phyloP scores from a whole-genome alignment of 495 filamentous ascomycete genomes.

The Lepidopterella palustris region DNA sequence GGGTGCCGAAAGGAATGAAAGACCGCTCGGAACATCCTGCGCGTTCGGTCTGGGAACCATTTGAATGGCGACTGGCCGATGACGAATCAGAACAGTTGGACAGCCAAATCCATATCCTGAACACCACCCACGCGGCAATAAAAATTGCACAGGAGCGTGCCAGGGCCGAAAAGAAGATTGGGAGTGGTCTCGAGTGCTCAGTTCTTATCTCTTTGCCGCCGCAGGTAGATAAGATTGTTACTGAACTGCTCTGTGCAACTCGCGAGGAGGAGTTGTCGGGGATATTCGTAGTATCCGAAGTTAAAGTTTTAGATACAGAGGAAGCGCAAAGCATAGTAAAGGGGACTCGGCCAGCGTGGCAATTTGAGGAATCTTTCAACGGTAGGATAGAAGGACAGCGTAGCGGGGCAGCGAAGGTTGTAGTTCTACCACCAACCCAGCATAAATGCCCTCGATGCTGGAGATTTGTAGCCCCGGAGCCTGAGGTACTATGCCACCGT shows the following conservation, averaged over 20 bases:
- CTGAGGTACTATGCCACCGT: background rate
- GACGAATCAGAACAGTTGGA: background rate
- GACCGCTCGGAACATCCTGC: slow-evolving; percentile 48
- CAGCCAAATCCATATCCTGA: slow-evolving; percentile 41
- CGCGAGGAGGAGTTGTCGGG: slow-evolving; percentile 59
- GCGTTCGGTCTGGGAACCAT: slow-evolving; percentile 35
- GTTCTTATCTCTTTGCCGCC: slow-evolving; percentile 43
- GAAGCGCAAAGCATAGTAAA: background rate
- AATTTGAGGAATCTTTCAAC: background rate
- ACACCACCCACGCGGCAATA: slow-evolving; percentile 40
- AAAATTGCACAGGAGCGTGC: slow-evolving; percentile 63
- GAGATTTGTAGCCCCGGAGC: background rate
- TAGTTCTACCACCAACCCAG: slow-evolving; percentile 30
- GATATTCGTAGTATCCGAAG: slow-evolving; percentile 74
- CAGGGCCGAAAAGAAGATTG: slow-evolving; percentile 55
- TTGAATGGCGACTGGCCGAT: background rate
- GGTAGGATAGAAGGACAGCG: background rate
- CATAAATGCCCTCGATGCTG: slow-evolving; percentile 32
- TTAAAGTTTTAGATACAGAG: slow-evolving; percentile 42
- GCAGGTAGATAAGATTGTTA: slow-evolving; percentile 15
- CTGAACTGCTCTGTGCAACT: slow-evolving; percentile 42
- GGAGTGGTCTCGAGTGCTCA: slow-evolving; percentile 64
- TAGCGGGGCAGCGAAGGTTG: slow-evolving; percentile 14
- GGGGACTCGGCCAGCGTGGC: background rate
- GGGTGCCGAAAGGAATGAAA: slow-evolving; percentile 59